phyloP scores from a whole-genome alignment of 2,329 filamentous ascomycete genomes.

The Botrytis tulipae region DNA sequence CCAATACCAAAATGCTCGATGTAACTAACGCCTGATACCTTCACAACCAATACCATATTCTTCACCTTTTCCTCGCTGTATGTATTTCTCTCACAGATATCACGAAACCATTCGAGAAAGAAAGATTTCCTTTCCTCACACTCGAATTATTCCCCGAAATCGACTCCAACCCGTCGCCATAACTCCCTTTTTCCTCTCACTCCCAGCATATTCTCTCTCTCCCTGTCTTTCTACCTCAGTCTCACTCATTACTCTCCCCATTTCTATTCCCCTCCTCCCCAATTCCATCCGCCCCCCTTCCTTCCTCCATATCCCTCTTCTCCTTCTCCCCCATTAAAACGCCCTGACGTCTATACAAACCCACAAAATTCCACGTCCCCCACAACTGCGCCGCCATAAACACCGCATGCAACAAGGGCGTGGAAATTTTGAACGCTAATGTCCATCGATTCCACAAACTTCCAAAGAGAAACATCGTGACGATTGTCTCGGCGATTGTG shows the following conservation, averaged over 20 bases:
- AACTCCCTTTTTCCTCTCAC: not conserved
- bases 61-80: not conserved
- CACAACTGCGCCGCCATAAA: constrained; percentile 46
- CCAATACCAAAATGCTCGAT: constrained; percentile 8
- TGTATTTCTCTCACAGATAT: not conserved
- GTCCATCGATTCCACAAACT: constrained; percentile 45
- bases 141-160: not conserved
- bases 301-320: not conserved
- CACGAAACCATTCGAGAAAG: not conserved
- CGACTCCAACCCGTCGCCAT: not conserved
- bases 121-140: not conserved
- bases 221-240: not conserved
- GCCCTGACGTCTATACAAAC: not conserved
- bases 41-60: not conserved
- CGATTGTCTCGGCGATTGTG: constrained; percentile 43
- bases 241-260: not conserved
- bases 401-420: constrained; percentile 44
- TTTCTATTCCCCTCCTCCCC: not conserved
- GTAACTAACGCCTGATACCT: not conserved
- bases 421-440: constrained; percentile 45
- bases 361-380: constrained; percentile 42
- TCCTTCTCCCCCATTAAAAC: not conserved
- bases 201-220: not conserved
- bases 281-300: not conserved
- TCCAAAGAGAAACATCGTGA: constrained; percentile 47